A percentile compares a stretch with the other conserved stretches of the same genome.
phyloP scores from a whole-genome alignment of 2,329 filamentous ascomycete species.

The Hirsutella thompsonii region DNA sequence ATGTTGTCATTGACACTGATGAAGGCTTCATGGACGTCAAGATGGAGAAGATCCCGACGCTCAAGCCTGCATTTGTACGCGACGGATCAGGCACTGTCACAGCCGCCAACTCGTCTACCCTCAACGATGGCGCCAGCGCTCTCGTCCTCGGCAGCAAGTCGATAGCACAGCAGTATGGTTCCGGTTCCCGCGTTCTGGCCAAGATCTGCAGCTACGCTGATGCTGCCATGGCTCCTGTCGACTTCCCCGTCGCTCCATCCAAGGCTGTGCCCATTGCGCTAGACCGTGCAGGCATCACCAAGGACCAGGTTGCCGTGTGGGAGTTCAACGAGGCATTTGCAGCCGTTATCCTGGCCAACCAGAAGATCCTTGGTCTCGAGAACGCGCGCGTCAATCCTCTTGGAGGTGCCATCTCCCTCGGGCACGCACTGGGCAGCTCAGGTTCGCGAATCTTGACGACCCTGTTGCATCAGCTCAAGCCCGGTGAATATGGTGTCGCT shows the following conservation, averaged over 20 bases:
- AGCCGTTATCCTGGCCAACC: slow-evolving; percentile 86
- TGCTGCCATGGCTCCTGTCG: slow-evolving; percentile 78
- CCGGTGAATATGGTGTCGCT: slow-evolving; percentile 86
- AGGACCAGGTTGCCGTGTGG: slow-evolving; percentile 88
- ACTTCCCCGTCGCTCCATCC: slow-evolving; percentile 87
- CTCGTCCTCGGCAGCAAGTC: slow-evolving; percentile 73
- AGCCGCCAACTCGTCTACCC: slow-evolving; percentile 83
- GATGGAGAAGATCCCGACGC: slow-evolving; percentile 67
- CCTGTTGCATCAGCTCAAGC: slow-evolving; percentile 79
- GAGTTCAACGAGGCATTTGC: slow-evolving; percentile 99
- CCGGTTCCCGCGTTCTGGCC: slow-evolving; percentile 70
- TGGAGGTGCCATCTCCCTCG: slow-evolving; percentile 83
- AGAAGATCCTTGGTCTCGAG: slow-evolving; percentile 77
- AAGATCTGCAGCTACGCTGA: slow-evolving; percentile 78
- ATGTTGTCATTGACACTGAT: slow-evolving; percentile 65
- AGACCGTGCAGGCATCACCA: slow-evolving; percentile 76
- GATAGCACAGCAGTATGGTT: slow-evolving; percentile 68
- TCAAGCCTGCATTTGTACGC: slow-evolving; percentile 84
- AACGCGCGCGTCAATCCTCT: slow-evolving; percentile 73
- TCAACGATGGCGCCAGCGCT: slow-evolving; percentile 90
- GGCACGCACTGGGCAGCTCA: slow-evolving; percentile 86
- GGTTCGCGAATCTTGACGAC: slow-evolving; percentile 85
- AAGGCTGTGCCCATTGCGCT: slow-evolving; percentile 87
- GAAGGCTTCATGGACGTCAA: slow-evolving; percentile 85
- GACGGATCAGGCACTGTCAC: slow-evolving; percentile 85